Conservation (phyloP, 1,284 basidiomycete species). For the Rhizoctonia solani region DNA sequence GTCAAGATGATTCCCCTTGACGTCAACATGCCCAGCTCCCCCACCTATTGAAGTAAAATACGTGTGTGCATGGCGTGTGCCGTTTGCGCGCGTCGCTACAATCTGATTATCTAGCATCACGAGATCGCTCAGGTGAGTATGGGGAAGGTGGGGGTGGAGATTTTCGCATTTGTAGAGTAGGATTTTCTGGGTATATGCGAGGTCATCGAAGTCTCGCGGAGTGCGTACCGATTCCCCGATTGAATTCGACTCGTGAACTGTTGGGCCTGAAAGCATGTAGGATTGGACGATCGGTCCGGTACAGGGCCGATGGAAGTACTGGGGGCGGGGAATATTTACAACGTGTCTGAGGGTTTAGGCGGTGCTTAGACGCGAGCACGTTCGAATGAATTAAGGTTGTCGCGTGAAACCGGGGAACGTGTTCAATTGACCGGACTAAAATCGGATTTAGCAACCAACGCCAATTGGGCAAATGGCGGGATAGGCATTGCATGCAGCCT, state of each 20-base stretch:
- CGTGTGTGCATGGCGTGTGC: background rate
- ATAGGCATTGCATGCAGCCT: background rate
- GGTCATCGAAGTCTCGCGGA: no score
- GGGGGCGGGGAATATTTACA: slow-evolving; percentile 31
- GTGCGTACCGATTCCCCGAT: background rate
- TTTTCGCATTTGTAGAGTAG: no score
- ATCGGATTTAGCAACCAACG: background rate
- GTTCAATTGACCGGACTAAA: background rate
- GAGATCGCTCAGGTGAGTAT: background rate
- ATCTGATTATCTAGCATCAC: background rate
- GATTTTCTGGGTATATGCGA: no score
- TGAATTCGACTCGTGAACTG: background rate
- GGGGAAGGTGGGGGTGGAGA: no score
- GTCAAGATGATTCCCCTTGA: slow-evolving; percentile 14
- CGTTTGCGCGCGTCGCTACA: background rate
- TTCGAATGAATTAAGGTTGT: background rate
- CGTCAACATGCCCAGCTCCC: slow-evolving; percentile 3
- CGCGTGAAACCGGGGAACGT: slow-evolving; percentile 1
- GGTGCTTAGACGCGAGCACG: background rate
- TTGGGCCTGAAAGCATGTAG: no score
- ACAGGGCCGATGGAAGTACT: background rate
- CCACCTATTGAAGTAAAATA: slow-evolving; percentile 15
- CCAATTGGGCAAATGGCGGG: slow-evolving; percentile 1
- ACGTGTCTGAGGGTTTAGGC: slow-evolving; percentile 10
- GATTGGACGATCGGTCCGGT: no score